phyloP scores from a whole-genome alignment of 202 grass and related monocot genomes.

The Digitaria exilis region DNA sequence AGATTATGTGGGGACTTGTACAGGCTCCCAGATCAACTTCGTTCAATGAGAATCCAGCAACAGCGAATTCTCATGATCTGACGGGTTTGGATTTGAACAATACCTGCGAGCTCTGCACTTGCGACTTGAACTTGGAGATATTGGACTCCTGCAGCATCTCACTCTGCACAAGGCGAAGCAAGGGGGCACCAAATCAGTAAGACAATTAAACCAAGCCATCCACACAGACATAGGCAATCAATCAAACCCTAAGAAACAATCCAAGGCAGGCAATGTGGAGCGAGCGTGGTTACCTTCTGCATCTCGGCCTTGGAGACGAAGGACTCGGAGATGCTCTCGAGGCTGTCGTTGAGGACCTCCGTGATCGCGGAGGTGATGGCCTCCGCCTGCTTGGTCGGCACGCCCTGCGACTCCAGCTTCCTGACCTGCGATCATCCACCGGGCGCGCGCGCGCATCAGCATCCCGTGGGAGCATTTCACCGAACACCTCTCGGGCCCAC shows the following conservation, averaged over 20 bases:
- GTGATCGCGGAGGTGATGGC: slow-evolving; percentile 90
- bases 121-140: slow-evolving; percentile 87
- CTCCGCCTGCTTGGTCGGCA: slow-evolving; percentile 31
- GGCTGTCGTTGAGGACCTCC: slow-evolving; percentile 95
- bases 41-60: neutral
- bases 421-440: slow-evolving; percentile 66
- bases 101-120: slow-evolving; percentile 88
- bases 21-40: neutral
- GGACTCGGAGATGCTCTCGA: slow-evolving; percentile 85
- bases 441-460: neutral
- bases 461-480: slow-evolving; percentile 4
- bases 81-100: neutral
- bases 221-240: neutral
- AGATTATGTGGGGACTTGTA: neutral
- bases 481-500: slow-evolving; percentile 38
- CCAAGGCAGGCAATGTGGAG: neutral
- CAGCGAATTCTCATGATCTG: neutral
- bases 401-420: neutral
- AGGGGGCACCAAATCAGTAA: neutral
- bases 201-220: neutral
- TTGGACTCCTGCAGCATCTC: slow-evolving; percentile 91
- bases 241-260: neutral
- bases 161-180: slow-evolving; percentile 44
- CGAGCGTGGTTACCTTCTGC: slow-evolving; percentile 81
- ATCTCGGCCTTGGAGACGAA: slow-evolving; percentile 89